These are phyloP conservation scores for Peribolospora kevripleyi DNA, from an alignment of 768 basidiomycete species.

Conservation along the genomic window DNA sequence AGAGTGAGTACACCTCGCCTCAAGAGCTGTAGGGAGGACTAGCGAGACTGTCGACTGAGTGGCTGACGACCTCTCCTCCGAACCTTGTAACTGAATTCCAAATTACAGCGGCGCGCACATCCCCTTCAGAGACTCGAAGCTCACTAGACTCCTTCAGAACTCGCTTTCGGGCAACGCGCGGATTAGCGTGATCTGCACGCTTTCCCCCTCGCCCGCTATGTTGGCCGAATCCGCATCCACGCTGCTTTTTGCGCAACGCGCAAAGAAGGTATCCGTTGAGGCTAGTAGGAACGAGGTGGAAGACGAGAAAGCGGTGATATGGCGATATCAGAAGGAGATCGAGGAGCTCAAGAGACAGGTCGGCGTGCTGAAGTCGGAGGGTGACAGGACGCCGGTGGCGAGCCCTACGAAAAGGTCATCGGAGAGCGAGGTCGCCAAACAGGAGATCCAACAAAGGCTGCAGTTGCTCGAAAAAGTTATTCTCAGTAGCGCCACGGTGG, in stretches of 20 bases:
- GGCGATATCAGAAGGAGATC: constrained; percentile 83
- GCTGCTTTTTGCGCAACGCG: constrained; percentile 66
- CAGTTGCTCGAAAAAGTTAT: no score
- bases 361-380: neutral
- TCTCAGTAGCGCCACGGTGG: no score
- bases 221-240: constrained; percentile 70
- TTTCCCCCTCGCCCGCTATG: constrained; percentile 61
- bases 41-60: no score
- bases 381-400: no score
- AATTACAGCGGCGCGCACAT: constrained; percentile 43
- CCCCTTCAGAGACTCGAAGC: constrained; percentile 82
- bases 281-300: constrained; percentile 24
- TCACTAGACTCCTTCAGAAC: constrained; percentile 55
- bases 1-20: no score
- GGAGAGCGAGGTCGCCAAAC: no score
- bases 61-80: constrained; percentile 22
- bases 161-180: constrained; percentile 85
- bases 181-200: constrained; percentile 85
- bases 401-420: no score
- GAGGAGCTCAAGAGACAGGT: constrained; percentile 60
- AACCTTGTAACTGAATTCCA: neutral
- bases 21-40: constrained; percentile 24
- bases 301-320: constrained; percentile 62
- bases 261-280: constrained; percentile 41
- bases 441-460: no score